Percentiles rank a stretch among this genome's conserved stretches.
These are phyloP conservation scores for Pichia cabralensis DNA, from an alignment of 805 yeast genomes.

Conservation along the genomic window DNA sequence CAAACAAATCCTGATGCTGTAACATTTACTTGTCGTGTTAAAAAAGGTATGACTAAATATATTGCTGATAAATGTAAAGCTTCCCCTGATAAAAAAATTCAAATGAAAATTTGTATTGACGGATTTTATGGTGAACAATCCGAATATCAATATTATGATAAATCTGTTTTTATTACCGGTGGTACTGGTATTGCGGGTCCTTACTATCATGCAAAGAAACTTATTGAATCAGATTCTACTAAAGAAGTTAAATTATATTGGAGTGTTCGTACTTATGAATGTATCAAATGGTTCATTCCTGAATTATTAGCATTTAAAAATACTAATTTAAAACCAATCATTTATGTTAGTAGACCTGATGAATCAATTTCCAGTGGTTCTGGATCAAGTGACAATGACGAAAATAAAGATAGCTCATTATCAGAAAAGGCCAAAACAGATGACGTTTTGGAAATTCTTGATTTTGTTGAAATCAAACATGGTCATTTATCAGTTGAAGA, in stretches of 20 bases:
- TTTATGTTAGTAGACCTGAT: constrained; percentile 33
- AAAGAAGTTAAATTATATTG: constrained; percentile 44
- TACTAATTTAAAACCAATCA: constrained; percentile 27
- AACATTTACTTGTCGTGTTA: constrained; percentile 38
- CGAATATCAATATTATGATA: constrained; percentile 41
- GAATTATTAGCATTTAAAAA: constrained; percentile 30
- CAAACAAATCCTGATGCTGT: constrained; percentile 27
- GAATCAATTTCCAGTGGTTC: constrained; percentile 3
- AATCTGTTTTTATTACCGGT: constrained; percentile 55
- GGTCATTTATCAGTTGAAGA: constrained; percentile 34
- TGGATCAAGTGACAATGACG: constrained; percentile 2
- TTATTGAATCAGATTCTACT: constrained; percentile 24
- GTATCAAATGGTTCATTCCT: constrained; percentile 41
- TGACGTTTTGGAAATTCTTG: constrained; percentile 13
- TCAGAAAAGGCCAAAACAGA: background rate
- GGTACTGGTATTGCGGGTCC: constrained; percentile 68
- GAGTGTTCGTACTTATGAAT: constrained; percentile 46
- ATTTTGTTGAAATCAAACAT: constrained; percentile 32
- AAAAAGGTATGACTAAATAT: constrained; percentile 47
- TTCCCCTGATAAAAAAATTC: constrained; percentile 12
- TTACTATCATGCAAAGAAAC: constrained; percentile 30
- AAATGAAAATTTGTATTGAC: constrained; percentile 38
- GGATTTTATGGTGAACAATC: constrained; percentile 64
- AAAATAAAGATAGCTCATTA: constrained; percentile 2
- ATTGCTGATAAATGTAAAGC: constrained; percentile 23